Evolutionary conservation across 2,329 filamentous ascomycete genomes (phyloP), one percentile per base, ranked within the genome.

Genomic region (Corniculantispora saksenae): DNA sequence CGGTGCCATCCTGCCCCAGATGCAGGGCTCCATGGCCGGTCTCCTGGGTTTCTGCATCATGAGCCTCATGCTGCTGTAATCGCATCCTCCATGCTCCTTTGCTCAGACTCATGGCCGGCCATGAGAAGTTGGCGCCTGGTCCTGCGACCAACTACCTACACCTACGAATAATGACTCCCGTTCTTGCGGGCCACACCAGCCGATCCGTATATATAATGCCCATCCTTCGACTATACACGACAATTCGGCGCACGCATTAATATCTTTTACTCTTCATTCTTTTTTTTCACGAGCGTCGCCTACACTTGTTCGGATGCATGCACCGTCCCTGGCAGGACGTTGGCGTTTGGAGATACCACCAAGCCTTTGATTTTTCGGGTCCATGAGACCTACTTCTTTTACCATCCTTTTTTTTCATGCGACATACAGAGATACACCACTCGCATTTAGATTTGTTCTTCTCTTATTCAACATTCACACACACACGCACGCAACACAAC

Each of bases 21-120:
- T 76, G 73, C 70, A 76, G 66, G 69, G 69, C 54, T 78, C 76
- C 57, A 73, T 76, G 67, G 72, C 68, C 50, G 76, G 76, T 40
- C 69, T 78, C n/a, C 62, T 78, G 64, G 76, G 74, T 43, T 78
- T 78, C 66, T 75, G 75, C 67, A 74, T 77, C 68, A 73, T 78
- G 70, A 73, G 75, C 21, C 68, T 78, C 57, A 71, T 77, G 67
- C 70, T 77, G 69, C 56, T 77, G 63, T 78, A 71, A 68, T 7
- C 61, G 58, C 64, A 50, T 38, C 35, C 38, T 15, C 5, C 19
- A 3, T 61, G 58, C 64, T 54, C 45, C 25, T 7, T 6, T 23
- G 4, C 25, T 9, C n/a, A 12, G n/a, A 45, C 48, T 65, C 57
- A 27, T 65, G 50, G 63, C 63, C 51, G 57, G 63, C 63, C 63